Evolutionary conservation across 805 yeast species (phyloP).

Genomic region (Kluyveromyces siamensis): DNA sequence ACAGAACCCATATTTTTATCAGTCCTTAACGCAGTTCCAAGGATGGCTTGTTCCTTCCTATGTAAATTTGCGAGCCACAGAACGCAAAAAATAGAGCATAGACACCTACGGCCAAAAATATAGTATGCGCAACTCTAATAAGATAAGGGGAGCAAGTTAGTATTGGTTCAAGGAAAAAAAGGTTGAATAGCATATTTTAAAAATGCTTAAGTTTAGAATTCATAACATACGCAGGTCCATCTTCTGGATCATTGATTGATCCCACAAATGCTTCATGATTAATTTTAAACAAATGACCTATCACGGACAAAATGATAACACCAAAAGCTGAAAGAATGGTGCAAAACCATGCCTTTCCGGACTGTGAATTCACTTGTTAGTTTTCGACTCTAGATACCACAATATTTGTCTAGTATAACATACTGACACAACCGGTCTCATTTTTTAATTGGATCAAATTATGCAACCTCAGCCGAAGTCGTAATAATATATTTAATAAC

Average conservation of each 20-base stretch:
- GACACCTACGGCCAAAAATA: constrained; percentile 81
- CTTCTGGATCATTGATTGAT: constrained; percentile 80
- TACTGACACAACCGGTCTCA: constrained; percentile 44
- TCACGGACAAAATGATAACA: constrained; percentile 72
- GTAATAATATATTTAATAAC: too few species aligned
- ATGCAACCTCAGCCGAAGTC: background rate
- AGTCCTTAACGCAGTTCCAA: constrained; percentile 38
- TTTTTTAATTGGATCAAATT: constrained; percentile 5
- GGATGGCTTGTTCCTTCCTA: constrained; percentile 55
- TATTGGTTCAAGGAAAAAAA: background rate
- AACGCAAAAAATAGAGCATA: constrained; percentile 73
- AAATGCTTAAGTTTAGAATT: constrained; percentile 19
- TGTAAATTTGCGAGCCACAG: constrained; percentile 78
- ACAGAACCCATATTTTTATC: background rate
- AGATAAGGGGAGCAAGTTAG: constrained; percentile 2
- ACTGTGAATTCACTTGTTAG: constrained; percentile 26
- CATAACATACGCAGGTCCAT: constrained; percentile 61
- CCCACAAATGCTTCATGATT: constrained; percentile 93
- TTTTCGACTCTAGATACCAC: background rate
- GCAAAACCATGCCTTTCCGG: constrained; percentile 91
- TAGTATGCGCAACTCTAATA: constrained; percentile 71
- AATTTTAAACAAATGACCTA: constrained; percentile 71
- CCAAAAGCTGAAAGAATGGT: constrained; percentile 90
- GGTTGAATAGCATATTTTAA: background rate
- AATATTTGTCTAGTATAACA: constrained; percentile 14